Percentiles rank a stretch among this genome's conserved stretches.
Conservation (phyloP, 2,329 filamentous ascomycete genomes). For the Cercospora zeina region DNA sequence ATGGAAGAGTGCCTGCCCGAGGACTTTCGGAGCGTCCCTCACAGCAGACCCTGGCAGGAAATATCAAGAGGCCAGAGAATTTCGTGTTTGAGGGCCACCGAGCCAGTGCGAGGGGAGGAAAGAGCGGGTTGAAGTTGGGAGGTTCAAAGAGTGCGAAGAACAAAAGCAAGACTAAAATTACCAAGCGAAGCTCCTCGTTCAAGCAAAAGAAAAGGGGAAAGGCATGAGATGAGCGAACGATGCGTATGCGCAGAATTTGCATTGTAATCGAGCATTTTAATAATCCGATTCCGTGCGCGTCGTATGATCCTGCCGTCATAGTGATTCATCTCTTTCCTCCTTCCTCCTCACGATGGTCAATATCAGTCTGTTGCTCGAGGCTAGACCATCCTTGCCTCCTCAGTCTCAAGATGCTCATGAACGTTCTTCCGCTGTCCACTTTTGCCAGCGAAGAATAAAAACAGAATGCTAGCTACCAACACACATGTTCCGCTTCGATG, state of each 20-base stretch:
- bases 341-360: background rate
- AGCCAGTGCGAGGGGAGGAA: slow-evolving; percentile 66
- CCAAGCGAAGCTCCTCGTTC: slow-evolving; percentile 50
- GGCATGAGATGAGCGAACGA: background rate
- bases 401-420: background rate
- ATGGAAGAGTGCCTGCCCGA: slow-evolving; percentile 9
- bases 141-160: slow-evolving; percentile 54
- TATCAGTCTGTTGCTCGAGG: background rate
- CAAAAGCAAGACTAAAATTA: slow-evolving; percentile 46
- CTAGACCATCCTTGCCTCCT: background rate
- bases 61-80: slow-evolving; percentile 62
- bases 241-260: no score
- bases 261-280: background rate
- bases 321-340: background rate
- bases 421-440: background rate
- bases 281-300: background rate
- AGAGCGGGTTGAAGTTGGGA: slow-evolving; percentile 61
- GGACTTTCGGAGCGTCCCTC: background rate
- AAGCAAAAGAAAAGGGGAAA: slow-evolving; percentile 44
- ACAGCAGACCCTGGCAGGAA: slow-evolving; percentile 22
- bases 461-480: slow-evolving; percentile 22
- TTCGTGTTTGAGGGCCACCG: slow-evolving; percentile 81
- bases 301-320: background rate
- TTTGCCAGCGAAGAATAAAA: background rate
- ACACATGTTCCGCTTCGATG: slow-evolving; percentile 1